A percentile compares a stretch with the other conserved stretches of the same genome.
Conservation (phyloP, 2,329 filamentous ascomycete genomes). For the Leptographium wingfieldii region DNA sequence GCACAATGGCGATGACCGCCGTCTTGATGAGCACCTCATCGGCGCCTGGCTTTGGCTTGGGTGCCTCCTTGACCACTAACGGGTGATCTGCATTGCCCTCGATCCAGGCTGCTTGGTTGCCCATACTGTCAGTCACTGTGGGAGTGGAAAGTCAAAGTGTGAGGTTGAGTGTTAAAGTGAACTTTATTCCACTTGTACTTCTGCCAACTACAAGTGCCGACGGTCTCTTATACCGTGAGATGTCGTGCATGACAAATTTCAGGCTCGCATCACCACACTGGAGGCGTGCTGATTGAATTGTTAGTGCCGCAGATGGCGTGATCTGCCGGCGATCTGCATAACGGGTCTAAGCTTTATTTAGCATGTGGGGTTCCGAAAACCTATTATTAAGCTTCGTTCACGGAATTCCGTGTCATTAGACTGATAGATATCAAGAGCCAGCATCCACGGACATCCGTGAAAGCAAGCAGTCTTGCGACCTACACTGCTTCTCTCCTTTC, state of each 20-base stretch:
- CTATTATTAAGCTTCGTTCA: neutral
- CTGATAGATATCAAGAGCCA: neutral
- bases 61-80: neutral
- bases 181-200: too few relatives aligned
- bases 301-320: too few relatives aligned
- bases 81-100: neutral
- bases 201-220: too few relatives aligned
- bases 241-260: too few relatives aligned
- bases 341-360: too few relatives aligned
- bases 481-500: neutral
- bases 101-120: neutral
- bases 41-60: neutral
- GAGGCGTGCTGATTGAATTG: too few relatives aligned
- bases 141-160: neutral
- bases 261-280: too few relatives aligned
- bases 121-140: neutral
- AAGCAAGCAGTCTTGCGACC: too few relatives aligned
- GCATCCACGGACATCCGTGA: neutral
- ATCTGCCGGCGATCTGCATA: too few relatives aligned
- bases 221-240: too few relatives aligned
- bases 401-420: neutral
- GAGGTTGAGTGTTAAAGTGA: too few relatives aligned
- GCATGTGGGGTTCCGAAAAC: neutral
- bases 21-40: neutral
- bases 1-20: neutral